Conservation (phyloP, 108 stramenopile species). For the Pseudonitzschia multistriata region DNA sequence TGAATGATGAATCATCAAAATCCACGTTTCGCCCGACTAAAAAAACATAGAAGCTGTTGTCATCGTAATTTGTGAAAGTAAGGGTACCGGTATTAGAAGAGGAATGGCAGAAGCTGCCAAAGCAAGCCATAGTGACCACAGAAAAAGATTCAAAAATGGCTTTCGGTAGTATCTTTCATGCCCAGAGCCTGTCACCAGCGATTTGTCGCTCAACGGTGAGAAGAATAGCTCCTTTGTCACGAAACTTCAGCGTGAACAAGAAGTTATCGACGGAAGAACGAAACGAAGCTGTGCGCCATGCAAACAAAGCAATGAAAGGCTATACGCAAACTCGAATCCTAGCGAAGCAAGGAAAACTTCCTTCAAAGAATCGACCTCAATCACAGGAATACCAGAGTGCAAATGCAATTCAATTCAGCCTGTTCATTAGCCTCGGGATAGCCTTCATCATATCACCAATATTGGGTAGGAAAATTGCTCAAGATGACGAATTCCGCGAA, state of each 20-base stretch:
- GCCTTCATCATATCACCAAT: slow-evolving; percentile 71
- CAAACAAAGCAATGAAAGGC: slow-evolving; percentile 64
- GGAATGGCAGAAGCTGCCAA: no score
- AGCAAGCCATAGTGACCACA: no score
- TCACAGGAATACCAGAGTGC: slow-evolving; percentile 30
- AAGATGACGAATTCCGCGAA: slow-evolving; percentile 70
- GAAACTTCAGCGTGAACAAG: neutral
- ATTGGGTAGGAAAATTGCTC: slow-evolving; percentile 75
- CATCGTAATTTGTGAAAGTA: no score
- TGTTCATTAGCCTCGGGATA: slow-evolving; percentile 49
- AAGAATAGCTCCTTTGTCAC: neutral
- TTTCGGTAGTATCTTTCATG: no score
- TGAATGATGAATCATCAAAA: no score
- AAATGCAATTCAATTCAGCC: slow-evolving; percentile 53
- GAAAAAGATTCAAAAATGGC: no score
- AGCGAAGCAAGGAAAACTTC: slow-evolving; percentile 44
- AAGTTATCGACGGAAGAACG: slow-evolving; percentile 29
- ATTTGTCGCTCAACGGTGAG: neutral
- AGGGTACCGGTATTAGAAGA: no score
- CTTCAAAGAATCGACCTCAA: slow-evolving; percentile 39
- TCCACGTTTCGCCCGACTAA: no score
- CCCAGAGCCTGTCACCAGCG: neutral
- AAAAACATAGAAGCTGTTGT: no score
- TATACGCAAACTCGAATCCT: slow-evolving; percentile 62
- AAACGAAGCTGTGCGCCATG: slow-evolving; percentile 48